Evolutionary conservation across 495 filamentous ascomycete species (phyloP).

Genomic region (Aspergillus indologenus): DNA sequence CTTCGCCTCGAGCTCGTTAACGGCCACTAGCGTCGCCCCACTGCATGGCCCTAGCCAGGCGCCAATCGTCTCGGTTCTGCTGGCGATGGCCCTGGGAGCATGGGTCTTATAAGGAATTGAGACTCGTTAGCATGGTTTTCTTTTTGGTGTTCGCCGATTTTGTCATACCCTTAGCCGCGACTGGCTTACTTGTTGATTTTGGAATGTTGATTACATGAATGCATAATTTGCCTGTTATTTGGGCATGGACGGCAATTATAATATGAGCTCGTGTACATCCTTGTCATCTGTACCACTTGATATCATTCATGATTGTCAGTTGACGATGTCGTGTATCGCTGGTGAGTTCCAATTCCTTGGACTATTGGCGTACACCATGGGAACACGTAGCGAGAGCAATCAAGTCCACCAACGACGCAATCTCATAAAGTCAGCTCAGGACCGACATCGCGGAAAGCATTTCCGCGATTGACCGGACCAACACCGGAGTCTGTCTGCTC

Average conservation of each 20-base stretch:
- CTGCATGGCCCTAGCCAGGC: constrained; percentile 6
- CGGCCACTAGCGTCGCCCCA: constrained; percentile 8
- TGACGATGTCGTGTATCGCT: background rate
- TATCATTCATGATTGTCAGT: background rate
- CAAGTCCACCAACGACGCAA: no score
- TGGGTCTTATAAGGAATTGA: background rate
- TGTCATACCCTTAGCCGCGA: background rate
- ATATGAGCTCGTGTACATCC: background rate
- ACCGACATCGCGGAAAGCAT: no score
- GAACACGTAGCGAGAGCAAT: no score
- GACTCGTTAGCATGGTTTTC: background rate
- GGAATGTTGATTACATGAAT: background rate
- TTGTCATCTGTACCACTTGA: background rate
- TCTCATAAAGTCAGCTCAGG: no score
- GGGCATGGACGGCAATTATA: background rate
- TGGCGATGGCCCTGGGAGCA: constrained; percentile 22
- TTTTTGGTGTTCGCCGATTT: background rate
- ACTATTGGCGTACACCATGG: background rate
- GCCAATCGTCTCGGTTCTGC: constrained; percentile 23
- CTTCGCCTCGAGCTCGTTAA: constrained; percentile 61
- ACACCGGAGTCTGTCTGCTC: no score
- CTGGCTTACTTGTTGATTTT: background rate
- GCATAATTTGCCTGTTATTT: background rate
- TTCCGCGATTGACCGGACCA: no score
- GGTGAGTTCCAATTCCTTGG: background rate